Evolutionary conservation across 129 eudicot species (phyloP).

Genomic region (Deinandra increscens): DNA sequence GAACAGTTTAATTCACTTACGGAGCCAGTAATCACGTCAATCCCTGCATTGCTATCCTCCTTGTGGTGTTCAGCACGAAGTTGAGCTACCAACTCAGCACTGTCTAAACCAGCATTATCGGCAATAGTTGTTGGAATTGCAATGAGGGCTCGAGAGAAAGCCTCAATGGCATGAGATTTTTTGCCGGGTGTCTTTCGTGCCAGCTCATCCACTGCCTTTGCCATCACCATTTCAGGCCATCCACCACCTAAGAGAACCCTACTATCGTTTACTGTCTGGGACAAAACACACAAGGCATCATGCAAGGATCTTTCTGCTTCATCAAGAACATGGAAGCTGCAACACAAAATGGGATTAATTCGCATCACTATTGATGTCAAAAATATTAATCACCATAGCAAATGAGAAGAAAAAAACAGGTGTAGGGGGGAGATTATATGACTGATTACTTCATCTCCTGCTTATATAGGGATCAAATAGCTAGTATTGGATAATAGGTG

Average conservation of each 20-base stretch:
- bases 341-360: not conserved
- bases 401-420: not conserved
- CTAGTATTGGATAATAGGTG: not conserved
- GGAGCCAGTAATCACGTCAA: constrained; percentile 87
- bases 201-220: constrained; percentile 90
- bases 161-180: constrained; percentile 90
- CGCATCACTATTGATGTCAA: not conserved
- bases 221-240: constrained; percentile 99
- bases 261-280: constrained; percentile 91
- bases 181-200: constrained; percentile 94
- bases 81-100: constrained; percentile 82
- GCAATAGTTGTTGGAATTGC: constrained; percentile 96
- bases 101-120: constrained; percentile 95
- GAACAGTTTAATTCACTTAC: constrained; percentile 42
- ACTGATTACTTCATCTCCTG: too few relatives aligned
- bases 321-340: constrained; percentile 89
- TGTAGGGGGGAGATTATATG: too few relatives aligned
- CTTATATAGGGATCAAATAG: not conserved
- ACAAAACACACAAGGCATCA: constrained; percentile 92
- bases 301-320: constrained; percentile 98
- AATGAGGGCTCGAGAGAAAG: constrained; percentile 80
- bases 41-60: constrained; percentile 78
- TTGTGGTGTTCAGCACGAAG: constrained; percentile 98
- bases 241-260: constrained; percentile 94
- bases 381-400: not conserved